phyloP scores from a whole-genome alignment of 1,284 basidiomycete species.

The Ganoderma lingzhi region DNA sequence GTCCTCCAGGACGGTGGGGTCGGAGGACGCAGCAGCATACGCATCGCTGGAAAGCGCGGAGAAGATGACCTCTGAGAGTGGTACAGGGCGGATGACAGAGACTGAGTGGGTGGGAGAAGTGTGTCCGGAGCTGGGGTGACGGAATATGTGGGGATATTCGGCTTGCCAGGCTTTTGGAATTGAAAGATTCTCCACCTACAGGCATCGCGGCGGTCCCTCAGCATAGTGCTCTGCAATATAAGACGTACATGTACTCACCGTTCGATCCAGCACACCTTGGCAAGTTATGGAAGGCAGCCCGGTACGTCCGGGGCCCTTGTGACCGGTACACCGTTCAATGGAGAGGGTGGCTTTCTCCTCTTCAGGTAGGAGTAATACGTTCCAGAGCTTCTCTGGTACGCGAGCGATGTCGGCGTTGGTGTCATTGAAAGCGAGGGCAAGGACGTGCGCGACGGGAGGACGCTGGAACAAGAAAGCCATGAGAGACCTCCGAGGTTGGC shows the following conservation, averaged over 20 bases:
- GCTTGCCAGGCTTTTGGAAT: slow-evolving; percentile 32
- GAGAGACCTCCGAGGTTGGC: slow-evolving; percentile 12
- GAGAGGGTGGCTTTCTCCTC: slow-evolving; percentile 28
- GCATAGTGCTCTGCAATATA: background rate
- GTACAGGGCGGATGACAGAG: slow-evolving; percentile 34
- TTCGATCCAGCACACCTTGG: slow-evolving; percentile 28
- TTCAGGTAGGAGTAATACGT: slow-evolving; percentile 18
- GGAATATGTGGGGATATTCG: slow-evolving; percentile 29
- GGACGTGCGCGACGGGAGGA: slow-evolving; percentile 25
- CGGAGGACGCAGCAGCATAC: slow-evolving; percentile 34
- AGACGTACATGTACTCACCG: slow-evolving; percentile 18
- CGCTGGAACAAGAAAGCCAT: slow-evolving; percentile 40
- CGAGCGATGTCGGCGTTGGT: slow-evolving; percentile 24
- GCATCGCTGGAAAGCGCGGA: slow-evolving; percentile 40
- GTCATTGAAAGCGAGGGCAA: slow-evolving; percentile 21
- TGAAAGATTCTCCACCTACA: slow-evolving; percentile 16
- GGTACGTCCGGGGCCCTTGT: slow-evolving; percentile 14
- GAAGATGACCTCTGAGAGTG: slow-evolving; percentile 42
- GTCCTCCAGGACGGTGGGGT: slow-evolving; percentile 44
- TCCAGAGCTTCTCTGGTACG: slow-evolving; percentile 32
- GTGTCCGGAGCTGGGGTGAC: slow-evolving; percentile 7
- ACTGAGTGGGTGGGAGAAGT: slow-evolving; percentile 39
- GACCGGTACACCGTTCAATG: slow-evolving; percentile 23
- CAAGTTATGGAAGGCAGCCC: slow-evolving; percentile 25
- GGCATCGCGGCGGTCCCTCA: background rate